A percentile compares a stretch with the other conserved stretches of the same genome.
Evolutionary conservation across 2,329 filamentous ascomycete genomes (phyloP).

Genomic region (Tolypocladium amazonense): DNA sequence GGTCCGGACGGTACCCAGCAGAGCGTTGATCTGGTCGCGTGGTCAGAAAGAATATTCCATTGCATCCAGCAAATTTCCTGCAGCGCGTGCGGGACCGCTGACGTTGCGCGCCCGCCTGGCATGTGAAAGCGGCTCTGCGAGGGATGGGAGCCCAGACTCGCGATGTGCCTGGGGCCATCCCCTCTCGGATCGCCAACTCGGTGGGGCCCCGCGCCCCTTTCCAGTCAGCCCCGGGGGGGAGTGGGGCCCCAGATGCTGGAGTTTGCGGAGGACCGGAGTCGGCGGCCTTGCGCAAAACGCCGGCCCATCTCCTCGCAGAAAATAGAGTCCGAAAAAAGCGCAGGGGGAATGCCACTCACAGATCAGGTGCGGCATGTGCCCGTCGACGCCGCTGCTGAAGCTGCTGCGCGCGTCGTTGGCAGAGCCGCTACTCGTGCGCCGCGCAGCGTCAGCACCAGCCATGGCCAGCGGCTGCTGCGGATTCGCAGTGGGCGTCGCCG

Average conservation of each 20-base stretch:
- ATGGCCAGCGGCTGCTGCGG: neutral
- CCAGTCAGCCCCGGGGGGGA: constrained; percentile 1
- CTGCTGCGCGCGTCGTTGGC: constrained; percentile 12
- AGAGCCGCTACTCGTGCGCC: constrained; percentile 24
- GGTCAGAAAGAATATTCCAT: constrained; percentile 17
- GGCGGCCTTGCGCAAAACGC: constrained; percentile 12
- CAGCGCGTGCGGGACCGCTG: neutral
- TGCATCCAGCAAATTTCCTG: neutral
- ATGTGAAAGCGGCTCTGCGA: constrained; percentile 5
- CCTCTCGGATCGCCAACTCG: neutral
- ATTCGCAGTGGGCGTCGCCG: too few relatives aligned
- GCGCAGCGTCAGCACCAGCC: constrained; percentile 22
- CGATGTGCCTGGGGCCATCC: neutral
- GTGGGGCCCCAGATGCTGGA: neutral
- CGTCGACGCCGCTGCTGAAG: constrained; percentile 19
- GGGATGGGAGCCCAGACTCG: neutral
- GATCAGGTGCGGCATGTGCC: constrained; percentile 36
- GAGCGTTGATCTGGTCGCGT: constrained; percentile 27
- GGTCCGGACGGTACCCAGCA: constrained; percentile 21
- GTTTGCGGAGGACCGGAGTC: constrained; percentile 13
- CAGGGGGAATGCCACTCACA: constrained; percentile 26
- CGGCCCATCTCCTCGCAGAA: neutral
- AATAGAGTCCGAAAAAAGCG: neutral
- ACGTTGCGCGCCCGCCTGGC: neutral
- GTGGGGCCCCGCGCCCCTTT: neutral